Percentiles rank a stretch among this genome's conserved stretches.
Conservation (phyloP, 331 rosid species). For the Spiraea crenata region DNA sequence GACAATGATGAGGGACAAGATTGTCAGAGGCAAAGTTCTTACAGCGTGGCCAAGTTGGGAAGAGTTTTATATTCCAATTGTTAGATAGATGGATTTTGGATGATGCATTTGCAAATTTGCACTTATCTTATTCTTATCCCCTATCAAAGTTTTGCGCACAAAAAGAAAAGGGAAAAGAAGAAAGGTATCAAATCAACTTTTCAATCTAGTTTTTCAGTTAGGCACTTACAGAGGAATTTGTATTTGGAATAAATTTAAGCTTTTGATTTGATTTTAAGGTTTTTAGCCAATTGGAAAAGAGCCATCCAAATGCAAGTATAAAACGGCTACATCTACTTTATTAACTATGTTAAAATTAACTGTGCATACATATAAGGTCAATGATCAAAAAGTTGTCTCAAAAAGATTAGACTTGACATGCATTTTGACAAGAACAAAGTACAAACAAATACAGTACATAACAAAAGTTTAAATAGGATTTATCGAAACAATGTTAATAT, state of each 20-base stretch:
- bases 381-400: neutral
- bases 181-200: neutral
- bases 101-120: slow-evolving; percentile 17
- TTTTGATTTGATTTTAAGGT: no score
- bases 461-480: slow-evolving; percentile 10
- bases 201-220: neutral
- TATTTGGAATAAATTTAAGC: no score
- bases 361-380: no score
- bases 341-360: no score
- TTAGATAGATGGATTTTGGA: neutral
- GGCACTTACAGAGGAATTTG: no score
- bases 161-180: neutral
- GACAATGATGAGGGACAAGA: slow-evolving; percentile 34
- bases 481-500: no score
- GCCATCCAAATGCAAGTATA: no score
- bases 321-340: no score
- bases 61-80: neutral
- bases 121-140: slow-evolving; percentile 24
- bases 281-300: no score
- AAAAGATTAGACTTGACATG: neutral
- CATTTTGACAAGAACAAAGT: neutral
- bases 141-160: neutral
- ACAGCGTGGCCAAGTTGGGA: slow-evolving; percentile 8
- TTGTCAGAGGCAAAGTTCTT: slow-evolving; percentile 2
- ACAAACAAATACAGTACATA: neutral